Evolutionary conservation across 176 grass and related monocot genomes (phyloP), one percentile per base, ranked within the genome.

Genomic region (Triticum dicoccoides): DNA sequence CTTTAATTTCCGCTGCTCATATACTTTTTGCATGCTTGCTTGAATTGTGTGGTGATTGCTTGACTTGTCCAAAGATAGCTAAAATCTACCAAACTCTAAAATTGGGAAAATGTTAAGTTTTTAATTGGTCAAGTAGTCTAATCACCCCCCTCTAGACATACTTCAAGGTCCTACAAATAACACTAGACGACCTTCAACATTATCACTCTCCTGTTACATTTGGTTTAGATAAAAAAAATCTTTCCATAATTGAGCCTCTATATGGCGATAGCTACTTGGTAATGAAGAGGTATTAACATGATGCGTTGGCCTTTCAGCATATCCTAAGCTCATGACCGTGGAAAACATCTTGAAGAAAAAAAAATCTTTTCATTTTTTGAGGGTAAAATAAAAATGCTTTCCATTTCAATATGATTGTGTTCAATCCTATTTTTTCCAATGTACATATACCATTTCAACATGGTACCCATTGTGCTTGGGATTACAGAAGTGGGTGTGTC

Each of bases 361-460:
- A 71, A 25, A 8, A 17, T 14, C 14, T 52, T 17, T 47, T 47
- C 44, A 47, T 1, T 1, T 51, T 15, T 51, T 51, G 9, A 51
- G 47, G 49, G 49, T 18, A 15, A 52, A 17, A 15, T 6, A 18
- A 52, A 52, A 52, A 35, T 69, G 59, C 2, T 65, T 74, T 49
- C 5, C 15, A 17, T 35, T 85, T 37, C 83, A 86, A 49, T 47
- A 39, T 38, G 62, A 82, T 85, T 52, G 59, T 67, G 59, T 67
- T 61, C 41, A 68, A 79, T 87, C 84, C 68, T 89, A 69, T 17
- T 80, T 79, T 74, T 18, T 83, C 76, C 45, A 63, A 68, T 90
- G 41, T 86, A 92, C 80, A 89, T 82, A 69, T 73, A 88, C 84
- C 83, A 88, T 81, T 79, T 85, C 77, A 61, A 69, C 44, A 47